Evolutionary conservation across 495 filamentous ascomycete genomes (phyloP), one percentile per base, ranked within the genome.

Genomic region (Hypoxylon intermedium): DNA sequence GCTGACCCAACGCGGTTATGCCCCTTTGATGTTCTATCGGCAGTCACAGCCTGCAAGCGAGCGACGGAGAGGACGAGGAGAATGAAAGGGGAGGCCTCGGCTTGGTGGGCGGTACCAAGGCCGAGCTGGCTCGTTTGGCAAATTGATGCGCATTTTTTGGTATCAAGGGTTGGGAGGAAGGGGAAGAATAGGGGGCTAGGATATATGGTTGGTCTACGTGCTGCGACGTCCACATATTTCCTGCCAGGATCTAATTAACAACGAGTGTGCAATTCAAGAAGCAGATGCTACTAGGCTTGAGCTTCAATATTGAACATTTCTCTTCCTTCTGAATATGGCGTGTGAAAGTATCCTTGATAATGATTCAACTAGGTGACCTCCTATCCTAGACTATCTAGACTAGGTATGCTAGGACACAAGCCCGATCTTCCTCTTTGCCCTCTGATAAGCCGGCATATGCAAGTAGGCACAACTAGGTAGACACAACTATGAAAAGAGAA

Each of bases 181-280:
- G 20, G 49, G 38, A 43, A 31, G 41, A 2, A 12, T 41, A 21
- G 50, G 45, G 34, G 55, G 28, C 44, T 51, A 34, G 55, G 46
- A 31, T 45, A 46, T 56, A 55, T 59, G 54, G 46, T 59, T n/a
- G n/a, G n/a, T n/a, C 21, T 47, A 47, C 61, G 38, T 44, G 48
- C 18, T 45, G 41, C 54, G 13, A 15, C 44, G 50, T 41, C 23
- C 54, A 40, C 33, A 48, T 20, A 49, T 55, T 51, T 38, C 55
- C 47, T 55, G 38, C 61, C 51, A 47, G 61, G 61, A 56, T 59
- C 12, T 64, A 58, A 64, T 58, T 54, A 6, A 51, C 42, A 58
- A 44, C 28, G 3, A 65, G 61, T 65, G 55, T 45, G 61, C 61
- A 47, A 28, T 55, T 52, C 5, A 51, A 50, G 54, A 19, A 46